Base-by-base conservation (phyloP, 2,329 filamentous ascomycete species). In the Colletotrichum eleusines region DNA sequence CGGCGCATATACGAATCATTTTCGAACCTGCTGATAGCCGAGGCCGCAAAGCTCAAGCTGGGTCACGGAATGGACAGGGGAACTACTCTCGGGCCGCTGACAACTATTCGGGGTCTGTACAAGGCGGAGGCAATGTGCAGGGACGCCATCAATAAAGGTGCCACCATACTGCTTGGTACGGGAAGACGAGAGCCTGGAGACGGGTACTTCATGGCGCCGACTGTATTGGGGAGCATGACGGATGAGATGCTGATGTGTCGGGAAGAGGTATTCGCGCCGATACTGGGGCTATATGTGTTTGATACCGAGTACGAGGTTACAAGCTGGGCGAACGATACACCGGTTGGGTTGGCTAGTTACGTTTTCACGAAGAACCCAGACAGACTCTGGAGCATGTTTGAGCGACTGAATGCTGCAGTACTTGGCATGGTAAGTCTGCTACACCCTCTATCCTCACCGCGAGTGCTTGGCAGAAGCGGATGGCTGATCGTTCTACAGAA, bases 241-340 rank as follows among this genome's bases (percentile, higher is more conserved):
- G 82, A 84, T 63, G 85, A 90, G 40, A 94, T 94, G 92, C 81
- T 84, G 48, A 81, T 94, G 48, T 86, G 88, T 12, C 82, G 83
- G 0, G 92, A 94, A 77, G 92, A 95, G 80, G 94, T 91, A 0
- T 95, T 95, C 75, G 92, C 92, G 0, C 92, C 92, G 2, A 88
- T 94, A 0, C 91, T 91, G 0, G 90, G 89, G 1, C 78, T 94
- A 1, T 92, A 93, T 82, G 85, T 87, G 53, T 94, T 94, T 77
- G 85, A 91, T 23, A 90, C 87, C 0, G 92, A 94, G 77, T 88
- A 90, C 58, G 91, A 94, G 72, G 92, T 93, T 23, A 85, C 93
- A 35, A 84, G 87, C 62, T 81, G 90, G 59, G 92, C 92, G 1
- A 94, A 94, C 77, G 81, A 82, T 23, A 83, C 90, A 0, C 89